A percentile compares a stretch with the other conserved stretches of the same genome.
Conservation (phyloP, 805 yeast species). For the Kazachstania taianensis region DNA sequence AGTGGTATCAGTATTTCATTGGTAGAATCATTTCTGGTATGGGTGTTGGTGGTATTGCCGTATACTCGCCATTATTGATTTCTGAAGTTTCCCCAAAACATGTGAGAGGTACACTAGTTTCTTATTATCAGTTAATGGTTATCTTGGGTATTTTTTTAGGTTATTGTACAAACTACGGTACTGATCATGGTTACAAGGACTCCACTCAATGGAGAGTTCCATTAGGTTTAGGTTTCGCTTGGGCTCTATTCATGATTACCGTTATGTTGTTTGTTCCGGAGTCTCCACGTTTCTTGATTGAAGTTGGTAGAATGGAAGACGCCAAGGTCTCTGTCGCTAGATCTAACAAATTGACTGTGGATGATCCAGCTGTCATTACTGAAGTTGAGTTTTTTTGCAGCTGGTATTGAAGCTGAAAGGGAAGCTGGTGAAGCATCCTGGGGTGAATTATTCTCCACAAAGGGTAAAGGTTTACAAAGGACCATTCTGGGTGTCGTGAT, state of each 20-base stretch:
- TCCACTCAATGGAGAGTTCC: slow-evolving; percentile 74
- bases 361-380: slow-evolving; percentile 44
- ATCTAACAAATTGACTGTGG: slow-evolving; percentile 45
- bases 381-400: slow-evolving; percentile 50
- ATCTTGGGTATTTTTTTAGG: slow-evolving; percentile 69
- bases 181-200: slow-evolving; percentile 41
- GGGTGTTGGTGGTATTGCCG: slow-evolving; percentile 71
- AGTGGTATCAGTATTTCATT: slow-evolving; percentile 63
- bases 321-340: slow-evolving; percentile 51
- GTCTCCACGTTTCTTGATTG: slow-evolving; percentile 60
- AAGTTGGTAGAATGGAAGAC: slow-evolving; percentile 45
- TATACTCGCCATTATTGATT: slow-evolving; percentile 64
- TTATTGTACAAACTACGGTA: slow-evolving; percentile 64
- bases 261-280: slow-evolving; percentile 52
- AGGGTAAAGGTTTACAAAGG: slow-evolving; percentile 46
- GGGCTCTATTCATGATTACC: slow-evolving; percentile 33
- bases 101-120: slow-evolving; percentile 61
- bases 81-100: slow-evolving; percentile 63
- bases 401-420: slow-evolving; percentile 51
- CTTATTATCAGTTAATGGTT: slow-evolving; percentile 59
- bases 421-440: slow-evolving; percentile 58
- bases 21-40: slow-evolving; percentile 64
- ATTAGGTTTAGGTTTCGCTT: slow-evolving; percentile 45
- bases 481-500: slow-evolving; percentile 43
- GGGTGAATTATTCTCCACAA: slow-evolving; percentile 56